Conservation (phyloP, 345 rosid species). For the Viola odorata region DNA sequence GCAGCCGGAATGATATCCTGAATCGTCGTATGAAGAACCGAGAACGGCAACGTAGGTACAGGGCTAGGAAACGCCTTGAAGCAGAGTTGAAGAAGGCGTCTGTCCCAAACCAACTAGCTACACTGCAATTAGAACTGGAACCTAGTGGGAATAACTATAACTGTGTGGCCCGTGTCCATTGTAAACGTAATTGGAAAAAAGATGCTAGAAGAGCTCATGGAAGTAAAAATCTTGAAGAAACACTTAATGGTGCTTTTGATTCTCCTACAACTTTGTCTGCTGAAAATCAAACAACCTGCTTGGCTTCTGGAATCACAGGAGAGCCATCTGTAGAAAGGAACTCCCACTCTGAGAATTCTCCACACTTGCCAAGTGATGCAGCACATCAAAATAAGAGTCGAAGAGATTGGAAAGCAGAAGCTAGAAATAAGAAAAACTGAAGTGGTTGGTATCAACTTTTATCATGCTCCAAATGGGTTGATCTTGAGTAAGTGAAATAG, state of each 20-base stretch:
- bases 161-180: conserved; percentile 29
- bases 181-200: conserved; percentile 64
- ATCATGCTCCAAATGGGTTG: not conserved
- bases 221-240: conserved; percentile 22
- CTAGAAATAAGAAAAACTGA: conserved; percentile 44
- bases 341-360: conserved; percentile 17
- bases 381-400: conserved; percentile 22
- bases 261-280: conserved; percentile 10
- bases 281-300: conserved; percentile 12
- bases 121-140: conserved; percentile 23
- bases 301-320: conserved; percentile 3
- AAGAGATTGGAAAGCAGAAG: conserved; percentile 77
- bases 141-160: conserved; percentile 23
- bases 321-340: conserved; percentile 19
- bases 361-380: conserved; percentile 16
- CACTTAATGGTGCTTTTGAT: conserved; percentile 14
- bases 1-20: conserved; percentile 28
- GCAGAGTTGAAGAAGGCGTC: conserved; percentile 29
- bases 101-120: conserved; percentile 14
- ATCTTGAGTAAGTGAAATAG: conserved; percentile 1
- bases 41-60: conserved; percentile 73
- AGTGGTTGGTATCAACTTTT: not conserved
- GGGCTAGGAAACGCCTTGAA: conserved; percentile 64
- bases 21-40: conserved; percentile 67
- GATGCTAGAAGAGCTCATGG: conserved; percentile 60